These are phyloP conservation scores for Crithidia mellificae DNA, from an alignment of 208 protist genomes.

Conservation along the genomic window DNA sequence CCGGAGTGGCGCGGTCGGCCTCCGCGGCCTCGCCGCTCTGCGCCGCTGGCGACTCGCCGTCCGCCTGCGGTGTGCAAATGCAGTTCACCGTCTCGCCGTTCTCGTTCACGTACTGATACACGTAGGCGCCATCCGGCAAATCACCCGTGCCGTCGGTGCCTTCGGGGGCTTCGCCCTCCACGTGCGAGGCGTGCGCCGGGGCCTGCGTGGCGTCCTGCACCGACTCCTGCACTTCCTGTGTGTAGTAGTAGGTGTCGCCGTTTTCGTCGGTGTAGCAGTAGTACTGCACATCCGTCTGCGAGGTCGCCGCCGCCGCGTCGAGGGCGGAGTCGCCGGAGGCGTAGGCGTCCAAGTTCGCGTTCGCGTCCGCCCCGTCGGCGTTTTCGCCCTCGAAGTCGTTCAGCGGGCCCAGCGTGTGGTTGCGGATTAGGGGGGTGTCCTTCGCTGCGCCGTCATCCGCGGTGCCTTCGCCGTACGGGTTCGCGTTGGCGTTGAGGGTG, in stretches of 20 bases:
- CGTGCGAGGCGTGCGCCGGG: constrained; percentile 2
- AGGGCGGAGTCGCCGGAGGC: constrained; percentile 4
- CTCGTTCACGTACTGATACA: constrained; percentile 46
- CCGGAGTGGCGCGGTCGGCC: not conserved
- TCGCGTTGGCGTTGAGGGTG: not conserved
- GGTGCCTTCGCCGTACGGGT: not conserved
- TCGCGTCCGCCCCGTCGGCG: constrained; percentile 9
- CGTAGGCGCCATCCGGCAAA: constrained; percentile 15
- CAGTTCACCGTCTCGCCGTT: constrained; percentile 43
- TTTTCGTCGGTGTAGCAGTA: constrained; percentile 66
- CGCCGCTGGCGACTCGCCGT: not conserved
- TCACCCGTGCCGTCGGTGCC: not conserved
- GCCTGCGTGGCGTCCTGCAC: constrained; percentile 19
- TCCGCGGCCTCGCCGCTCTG: not conserved
- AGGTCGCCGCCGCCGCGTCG: not conserved
- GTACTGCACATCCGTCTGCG: constrained; percentile 38
- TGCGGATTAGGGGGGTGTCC: not conserved
- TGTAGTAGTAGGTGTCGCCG: constrained; percentile 51
- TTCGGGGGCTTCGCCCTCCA: not conserved
- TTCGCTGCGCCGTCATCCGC: not conserved
- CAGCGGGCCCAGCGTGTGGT: constrained; percentile 14
- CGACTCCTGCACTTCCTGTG: constrained; percentile 30
- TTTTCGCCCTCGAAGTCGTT: constrained; percentile 7
- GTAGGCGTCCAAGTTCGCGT: constrained; percentile 8
- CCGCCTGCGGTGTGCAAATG: constrained; percentile 26